Evolutionary conservation across 345 rosid genomes (phyloP), one percentile per base, ranked within the genome.

Genomic region (Lepidium didymum): DNA sequence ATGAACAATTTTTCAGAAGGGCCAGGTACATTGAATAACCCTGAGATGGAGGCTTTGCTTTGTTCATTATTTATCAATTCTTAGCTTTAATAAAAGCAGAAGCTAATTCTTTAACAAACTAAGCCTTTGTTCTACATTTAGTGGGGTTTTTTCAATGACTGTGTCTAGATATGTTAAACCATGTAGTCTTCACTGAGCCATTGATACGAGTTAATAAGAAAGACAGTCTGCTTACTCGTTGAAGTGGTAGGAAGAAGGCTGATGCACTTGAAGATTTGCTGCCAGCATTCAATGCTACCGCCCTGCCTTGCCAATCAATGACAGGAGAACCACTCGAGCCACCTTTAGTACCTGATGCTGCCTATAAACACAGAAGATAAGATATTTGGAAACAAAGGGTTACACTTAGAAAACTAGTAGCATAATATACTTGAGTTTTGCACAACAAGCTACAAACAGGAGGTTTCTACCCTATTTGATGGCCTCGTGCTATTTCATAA

Each of bases 301-400:
- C 96, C 79, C 87, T 85, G 53, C 97, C 99, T 84, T 86, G 91
- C 82, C 91, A 83, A 81, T 94, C 92, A 77, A 94, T 87, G 71
- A 91, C 95, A 3, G 97, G 97, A 69, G 99, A 94, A 70, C 99
- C 99, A 81, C 99, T 94, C 69, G 99, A 94, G 55, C 99, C 99
- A 73, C 95, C 92, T 77, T 87, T 91, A 18, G 97, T 91, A 64
- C 99, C 99, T 8, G 95, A 91, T 58, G 96, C 99, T 63, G 99
- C 99, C 99, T 91, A 76, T 44, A 74, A 76, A 27, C 62, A 75
- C 21, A 67, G n/a, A 34, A 37, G 23, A 13, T 11, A 67, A 38
- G 16, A 27, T 43, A 25, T 67, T 67, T 43, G 37, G 50, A 67
- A 19, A 51, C 62, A 31, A 50, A 66, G 44, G 45, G 19, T 58